phyloP scores from a whole-genome alignment of 1,284 basidiomycete species.

The Malassezia cuniculi region DNA sequence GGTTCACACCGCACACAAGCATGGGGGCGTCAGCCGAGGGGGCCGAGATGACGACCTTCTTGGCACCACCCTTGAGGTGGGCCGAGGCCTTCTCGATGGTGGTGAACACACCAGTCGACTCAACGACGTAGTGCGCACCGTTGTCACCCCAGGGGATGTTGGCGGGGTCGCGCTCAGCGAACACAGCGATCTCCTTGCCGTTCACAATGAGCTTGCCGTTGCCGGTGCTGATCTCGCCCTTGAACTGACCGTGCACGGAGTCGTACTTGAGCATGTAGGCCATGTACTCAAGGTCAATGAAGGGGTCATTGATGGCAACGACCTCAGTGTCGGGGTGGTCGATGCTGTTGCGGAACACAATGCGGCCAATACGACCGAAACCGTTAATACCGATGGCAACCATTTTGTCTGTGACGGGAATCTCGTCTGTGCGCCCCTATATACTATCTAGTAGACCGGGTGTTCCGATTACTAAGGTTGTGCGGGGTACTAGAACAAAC shows the following conservation, averaged over 20 bases:
- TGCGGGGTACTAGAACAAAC: too few relatives aligned
- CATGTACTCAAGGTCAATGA: constrained; percentile 68
- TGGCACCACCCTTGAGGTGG: constrained; percentile 97
- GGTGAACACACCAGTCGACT: constrained; percentile 99
- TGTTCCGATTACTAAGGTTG: too few relatives aligned
- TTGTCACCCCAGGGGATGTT: constrained; percentile 69
- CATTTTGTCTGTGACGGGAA: constrained; percentile 7
- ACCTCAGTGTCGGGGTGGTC: constrained; percentile 27
- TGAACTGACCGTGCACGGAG: constrained; percentile 90
- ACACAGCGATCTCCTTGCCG: constrained; percentile 67
- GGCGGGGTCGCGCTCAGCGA: constrained; percentile 69
- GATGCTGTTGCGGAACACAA: constrained; percentile 72
- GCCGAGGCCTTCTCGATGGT: constrained; percentile 72
- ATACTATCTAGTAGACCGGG: too few relatives aligned
- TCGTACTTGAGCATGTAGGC: constrained; percentile 98
- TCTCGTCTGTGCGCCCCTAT: too few relatives aligned
- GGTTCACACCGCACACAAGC: constrained; percentile 74
- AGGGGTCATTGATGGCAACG: constrained; percentile 53
- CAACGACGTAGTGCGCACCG: constrained; percentile 86
- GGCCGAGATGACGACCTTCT: constrained; percentile 99
- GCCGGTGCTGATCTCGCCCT: constrained; percentile 68
- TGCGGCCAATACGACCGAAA: constrained; percentile 48
- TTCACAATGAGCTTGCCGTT: constrained; percentile 82
- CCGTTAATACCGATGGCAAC: constrained; percentile 16
- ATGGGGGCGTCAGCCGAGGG: constrained; percentile 97